Evolutionary conservation across 306 rosid genomes (phyloP).

Genomic region (Delonix regia): DNA sequence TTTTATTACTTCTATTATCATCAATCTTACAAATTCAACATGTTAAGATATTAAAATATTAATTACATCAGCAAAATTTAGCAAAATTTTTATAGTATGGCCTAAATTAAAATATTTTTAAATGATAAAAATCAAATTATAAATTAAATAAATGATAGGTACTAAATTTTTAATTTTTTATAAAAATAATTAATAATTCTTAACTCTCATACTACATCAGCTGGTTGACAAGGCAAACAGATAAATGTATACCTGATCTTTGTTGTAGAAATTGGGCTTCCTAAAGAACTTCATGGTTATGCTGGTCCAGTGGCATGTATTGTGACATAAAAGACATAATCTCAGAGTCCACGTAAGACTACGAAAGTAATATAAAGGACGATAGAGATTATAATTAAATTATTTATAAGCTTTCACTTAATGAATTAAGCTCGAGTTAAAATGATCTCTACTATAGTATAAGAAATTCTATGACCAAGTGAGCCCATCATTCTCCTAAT

Average conservation of each 20-base stretch:
- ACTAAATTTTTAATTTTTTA: no score
- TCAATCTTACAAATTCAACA: no score
- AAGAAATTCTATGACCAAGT: no score
- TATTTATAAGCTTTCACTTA: not conserved
- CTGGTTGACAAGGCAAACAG: constrained; percentile 10
- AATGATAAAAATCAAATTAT: no score
- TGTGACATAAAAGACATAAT: constrained; percentile 97
- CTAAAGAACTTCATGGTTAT: constrained; percentile 53
- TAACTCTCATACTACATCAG: no score
- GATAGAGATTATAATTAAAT: not conserved
- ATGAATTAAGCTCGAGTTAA: not conserved
- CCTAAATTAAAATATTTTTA: no score
- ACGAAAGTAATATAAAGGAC: not conserved
- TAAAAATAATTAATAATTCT: no score
- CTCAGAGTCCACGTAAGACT: constrained; percentile 98
- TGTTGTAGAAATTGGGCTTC: constrained; percentile 68
- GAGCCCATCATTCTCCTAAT: not conserved
- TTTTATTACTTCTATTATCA: no score
- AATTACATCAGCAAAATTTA: no score
- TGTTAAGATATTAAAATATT: no score
- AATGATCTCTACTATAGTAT: not conserved
- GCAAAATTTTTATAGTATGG: no score
- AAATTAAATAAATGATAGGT: no score
- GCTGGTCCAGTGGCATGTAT: constrained; percentile 92
- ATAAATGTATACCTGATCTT: constrained; percentile 48